Conservation (phyloP, 306 rosid species). For the Senna tora region DNA sequence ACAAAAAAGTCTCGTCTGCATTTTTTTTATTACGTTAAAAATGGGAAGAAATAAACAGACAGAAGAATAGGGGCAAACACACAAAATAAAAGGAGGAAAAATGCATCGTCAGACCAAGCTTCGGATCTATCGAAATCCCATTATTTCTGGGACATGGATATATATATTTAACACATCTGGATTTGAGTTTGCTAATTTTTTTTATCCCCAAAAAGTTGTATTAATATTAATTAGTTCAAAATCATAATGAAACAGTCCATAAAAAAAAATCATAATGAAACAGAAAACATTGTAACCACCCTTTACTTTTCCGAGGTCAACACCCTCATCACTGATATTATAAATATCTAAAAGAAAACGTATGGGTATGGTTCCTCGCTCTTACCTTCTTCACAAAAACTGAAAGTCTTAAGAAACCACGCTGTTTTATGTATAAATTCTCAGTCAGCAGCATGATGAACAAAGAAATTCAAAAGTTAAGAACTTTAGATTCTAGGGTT, state of each 20-base stretch:
- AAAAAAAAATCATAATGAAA: slow-evolving; percentile 21
- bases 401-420: slow-evolving; percentile 4
- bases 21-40: slow-evolving; percentile 16
- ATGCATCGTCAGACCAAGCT: slow-evolving; percentile 40
- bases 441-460: background rate
- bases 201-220: background rate
- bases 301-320: slow-evolving; percentile 48
- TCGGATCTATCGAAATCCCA: slow-evolving; percentile 43
- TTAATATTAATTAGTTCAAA: background rate
- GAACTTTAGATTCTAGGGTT: background rate
- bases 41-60: slow-evolving; percentile 33
- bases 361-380: slow-evolving; percentile 16
- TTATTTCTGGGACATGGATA: slow-evolving; percentile 39
- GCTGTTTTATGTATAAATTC: background rate
- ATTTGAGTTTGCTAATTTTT: slow-evolving; percentile 34
- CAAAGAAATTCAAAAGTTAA: background rate
- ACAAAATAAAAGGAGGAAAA: background rate
- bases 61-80: slow-evolving; percentile 30
- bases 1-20: too few relatives aligned
- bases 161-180: slow-evolving; percentile 29
- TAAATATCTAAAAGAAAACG: background rate
- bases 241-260: slow-evolving; percentile 14
- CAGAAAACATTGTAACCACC: slow-evolving; percentile 21
- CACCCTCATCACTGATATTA: slow-evolving; percentile 28
- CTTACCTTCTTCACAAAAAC: slow-evolving; percentile 28